Percentiles rank a stretch among this genome's conserved stretches.
phyloP scores from a whole-genome alignment of 1,284 basidiomycete genomes.

The Tremellales sp. region DNA sequence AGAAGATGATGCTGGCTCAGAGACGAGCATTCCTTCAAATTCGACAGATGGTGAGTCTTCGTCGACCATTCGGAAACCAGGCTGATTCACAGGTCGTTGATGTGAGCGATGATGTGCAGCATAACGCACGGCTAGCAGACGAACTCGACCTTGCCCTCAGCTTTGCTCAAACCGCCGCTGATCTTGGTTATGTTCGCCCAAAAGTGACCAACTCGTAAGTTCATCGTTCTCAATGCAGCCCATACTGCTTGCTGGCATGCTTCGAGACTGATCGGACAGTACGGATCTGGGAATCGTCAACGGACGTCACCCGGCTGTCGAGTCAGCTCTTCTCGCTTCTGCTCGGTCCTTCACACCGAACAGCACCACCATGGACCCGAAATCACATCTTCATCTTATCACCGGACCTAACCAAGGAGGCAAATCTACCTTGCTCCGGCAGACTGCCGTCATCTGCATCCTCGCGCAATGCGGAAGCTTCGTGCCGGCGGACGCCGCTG shows the following conservation, averaged over 20 bases:
- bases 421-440: slow-evolving; percentile 89
- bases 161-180: slow-evolving; percentile 76
- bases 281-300: slow-evolving; percentile 63
- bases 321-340: slow-evolving; percentile 72
- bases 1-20: slow-evolving; percentile 59
- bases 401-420: slow-evolving; percentile 95
- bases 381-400: slow-evolving; percentile 67
- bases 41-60: slow-evolving; percentile 58
- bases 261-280: too few species aligned
- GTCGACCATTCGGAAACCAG: background rate
- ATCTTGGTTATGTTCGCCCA: slow-evolving; percentile 74
- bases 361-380: slow-evolving; percentile 60
- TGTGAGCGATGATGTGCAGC: slow-evolving; percentile 57
- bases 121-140: slow-evolving; percentile 76
- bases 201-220: slow-evolving; percentile 65
- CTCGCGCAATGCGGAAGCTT: slow-evolving; percentile 90
- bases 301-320: slow-evolving; percentile 89
- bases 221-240: background rate
- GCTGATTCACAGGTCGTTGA: slow-evolving; percentile 57
- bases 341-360: slow-evolving; percentile 81
- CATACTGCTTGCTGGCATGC: background rate
- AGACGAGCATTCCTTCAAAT: slow-evolving; percentile 66
- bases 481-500: slow-evolving; percentile 78
- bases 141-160: slow-evolving; percentile 82
- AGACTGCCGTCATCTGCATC: slow-evolving; percentile 83